Percentiles rank a stretch among this genome's conserved stretches.
Evolutionary conservation across 208 protist species (phyloP).

Genomic region (Lotmaria passim): DNA sequence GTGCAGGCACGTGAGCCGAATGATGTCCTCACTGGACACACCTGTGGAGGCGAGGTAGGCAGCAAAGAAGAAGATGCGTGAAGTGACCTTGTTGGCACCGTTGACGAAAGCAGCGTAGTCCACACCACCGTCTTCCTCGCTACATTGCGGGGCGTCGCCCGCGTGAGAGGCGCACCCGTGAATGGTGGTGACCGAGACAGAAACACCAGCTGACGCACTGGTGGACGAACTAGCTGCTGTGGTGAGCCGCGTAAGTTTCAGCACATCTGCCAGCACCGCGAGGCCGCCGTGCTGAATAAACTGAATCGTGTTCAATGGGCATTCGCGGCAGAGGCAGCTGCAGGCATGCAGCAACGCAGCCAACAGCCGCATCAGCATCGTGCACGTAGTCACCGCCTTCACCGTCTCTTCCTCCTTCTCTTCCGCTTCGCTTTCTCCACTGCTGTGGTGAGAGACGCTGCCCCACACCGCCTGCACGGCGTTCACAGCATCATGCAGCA

Average conservation of each 20-base stretch:
- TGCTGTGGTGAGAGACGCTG: not conserved
- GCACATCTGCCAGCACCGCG: conserved; percentile 19
- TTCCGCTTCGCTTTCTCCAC: not conserved
- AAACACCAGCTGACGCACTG: not conserved
- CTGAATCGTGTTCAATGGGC: conserved; percentile 40
- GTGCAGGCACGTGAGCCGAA: conserved; percentile 33
- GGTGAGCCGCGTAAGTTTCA: conserved; percentile 15
- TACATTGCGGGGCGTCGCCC: not conserved
- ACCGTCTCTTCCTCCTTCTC: not conserved
- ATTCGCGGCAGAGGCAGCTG: conserved; percentile 77
- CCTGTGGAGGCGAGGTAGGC: conserved; percentile 53
- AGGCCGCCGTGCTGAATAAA: conserved; percentile 53
- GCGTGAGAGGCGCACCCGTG: not conserved
- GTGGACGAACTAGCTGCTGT: not conserved
- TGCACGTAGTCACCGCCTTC: not conserved
- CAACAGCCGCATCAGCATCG: conserved; percentile 22
- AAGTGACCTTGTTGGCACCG: conserved; percentile 40
- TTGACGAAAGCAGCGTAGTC: conserved; percentile 3
- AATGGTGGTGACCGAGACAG: not conserved
- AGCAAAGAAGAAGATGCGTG: conserved; percentile 56
- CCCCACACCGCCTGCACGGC: not conserved
- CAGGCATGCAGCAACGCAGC: conserved; percentile 66
- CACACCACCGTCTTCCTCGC: not conserved
- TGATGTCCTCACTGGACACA: conserved; percentile 41
- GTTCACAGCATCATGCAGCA: conserved; percentile 19